Evolutionary conservation across 371 early-diverging fungal species (phyloP), one percentile per base, ranked within the genome.

Genomic region (Rhizopus sp.): DNA sequence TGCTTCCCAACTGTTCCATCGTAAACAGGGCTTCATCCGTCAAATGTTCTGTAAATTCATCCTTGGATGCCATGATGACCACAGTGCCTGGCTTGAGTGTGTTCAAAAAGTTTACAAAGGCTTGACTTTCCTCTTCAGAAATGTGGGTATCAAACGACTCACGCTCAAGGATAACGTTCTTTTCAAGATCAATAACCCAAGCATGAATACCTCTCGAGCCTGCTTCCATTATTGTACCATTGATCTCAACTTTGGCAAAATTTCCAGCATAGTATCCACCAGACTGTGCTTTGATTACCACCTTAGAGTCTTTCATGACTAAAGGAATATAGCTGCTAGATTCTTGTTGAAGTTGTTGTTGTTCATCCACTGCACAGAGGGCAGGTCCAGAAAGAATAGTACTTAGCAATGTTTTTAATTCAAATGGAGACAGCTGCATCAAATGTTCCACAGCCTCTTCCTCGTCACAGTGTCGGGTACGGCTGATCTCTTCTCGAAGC

Each of bases 401-500:
- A 37, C 71, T 77, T 5, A 94, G 65, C 0, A 93, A 69, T 0
- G 85, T 77, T 62, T 91, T 87, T 62, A 92, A 71, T 54, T 93
- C 92, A 64, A 80, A 91, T 1, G 93, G 93, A 30, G 88, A 78
- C 16, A 91, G 78, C 62, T 88, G 85, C 88, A 92, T 86, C 64
- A 93, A 67, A 41, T 80, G 72, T 58, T 93, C 93, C 7, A 91
- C 75, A 1, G 93, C 91, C 41, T 87, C 89, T 47, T 86, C 88
- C 59, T 90, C 91, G 57, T 88, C 85, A 54, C 86, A 88, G 31
- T 77, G 73, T 34, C 83, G 77, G 58, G 87, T 73, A 8, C 90
- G 81, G n/a, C 87, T 82, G 44, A 94, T 85, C 60, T 93, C 93
- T 62, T 94, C 94, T 23, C 92, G 77, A 55, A 94, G 73, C 0